Evolutionary conservation across 495 filamentous ascomycete genomes (phyloP).

Genomic region (Penicillium riverlandense): DNA sequence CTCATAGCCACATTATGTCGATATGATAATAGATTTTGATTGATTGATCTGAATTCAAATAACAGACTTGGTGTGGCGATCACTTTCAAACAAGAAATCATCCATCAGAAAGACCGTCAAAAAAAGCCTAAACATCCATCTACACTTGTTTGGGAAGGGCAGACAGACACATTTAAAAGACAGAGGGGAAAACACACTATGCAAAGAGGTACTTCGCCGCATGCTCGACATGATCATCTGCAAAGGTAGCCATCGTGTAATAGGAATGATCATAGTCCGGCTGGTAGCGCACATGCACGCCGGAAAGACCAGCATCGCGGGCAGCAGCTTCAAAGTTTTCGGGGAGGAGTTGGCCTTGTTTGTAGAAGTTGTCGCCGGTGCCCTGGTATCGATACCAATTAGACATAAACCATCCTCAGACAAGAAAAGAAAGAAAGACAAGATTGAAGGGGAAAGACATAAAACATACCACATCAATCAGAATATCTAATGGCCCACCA

Average conservation of each 20-base stretch:
- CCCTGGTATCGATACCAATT: constrained; percentile 39
- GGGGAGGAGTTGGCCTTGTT: constrained; percentile 82
- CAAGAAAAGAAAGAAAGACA: neutral
- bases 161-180: neutral
- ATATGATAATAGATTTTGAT: constrained; percentile 9
- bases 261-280: constrained; percentile 95
- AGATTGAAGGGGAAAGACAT: neutral
- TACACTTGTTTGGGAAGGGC: neutral
- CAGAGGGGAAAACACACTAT: constrained; percentile 37
- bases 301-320: constrained; percentile 58
- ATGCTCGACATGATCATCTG: constrained; percentile 83
- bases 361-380: constrained; percentile 92
- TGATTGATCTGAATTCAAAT: constrained; percentile 17
- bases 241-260: constrained; percentile 84
- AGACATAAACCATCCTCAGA: neutral
- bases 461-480: constrained; percentile 71
- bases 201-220: constrained; percentile 74
- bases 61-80: constrained; percentile 4
- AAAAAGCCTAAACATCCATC: neutral
- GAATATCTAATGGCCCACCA: constrained; percentile 54
- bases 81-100: neutral
- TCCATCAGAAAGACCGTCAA: constrained; percentile 1
- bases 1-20: too few species aligned
- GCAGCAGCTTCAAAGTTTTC: constrained; percentile 86
- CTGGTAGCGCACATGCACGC: constrained; percentile 73